phyloP scores from a whole-genome alignment of 495 filamentous ascomycete species.

The Chlorociboria aeruginascens region DNA sequence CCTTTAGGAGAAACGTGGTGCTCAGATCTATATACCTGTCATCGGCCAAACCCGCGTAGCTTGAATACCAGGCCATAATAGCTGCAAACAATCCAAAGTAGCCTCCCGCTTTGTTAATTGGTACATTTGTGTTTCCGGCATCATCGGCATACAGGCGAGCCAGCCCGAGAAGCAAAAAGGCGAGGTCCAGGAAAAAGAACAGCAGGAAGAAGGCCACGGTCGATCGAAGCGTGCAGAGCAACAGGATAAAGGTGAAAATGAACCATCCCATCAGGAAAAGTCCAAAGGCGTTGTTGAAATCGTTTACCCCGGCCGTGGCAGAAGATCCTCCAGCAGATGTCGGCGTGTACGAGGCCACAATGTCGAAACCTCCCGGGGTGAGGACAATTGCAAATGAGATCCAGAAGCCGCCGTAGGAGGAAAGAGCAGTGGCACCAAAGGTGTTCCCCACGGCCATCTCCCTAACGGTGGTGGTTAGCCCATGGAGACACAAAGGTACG shows the following conservation, averaged over 20 bases:
- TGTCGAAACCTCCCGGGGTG: conserved; percentile 65
- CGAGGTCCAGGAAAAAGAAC: conserved; percentile 87
- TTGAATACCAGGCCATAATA: conserved; percentile 95
- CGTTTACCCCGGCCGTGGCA: conserved; percentile 15
- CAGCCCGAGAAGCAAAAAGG: conserved; percentile 80
- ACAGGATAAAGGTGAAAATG: conserved; percentile 87
- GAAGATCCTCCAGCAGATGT: conserved; percentile 10
- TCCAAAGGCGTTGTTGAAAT: conserved; percentile 50
- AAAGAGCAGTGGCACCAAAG: conserved; percentile 92
- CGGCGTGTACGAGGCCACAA: conserved; percentile 35
- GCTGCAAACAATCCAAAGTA: conserved; percentile 74
- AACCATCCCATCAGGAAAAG: conserved; percentile 93
- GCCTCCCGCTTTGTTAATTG: conserved; percentile 66
- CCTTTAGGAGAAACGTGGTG: too few relatives aligned
- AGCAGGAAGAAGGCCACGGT: conserved; percentile 93
- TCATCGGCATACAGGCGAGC: conserved; percentile 46
- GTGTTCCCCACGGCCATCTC: conserved; percentile 98
- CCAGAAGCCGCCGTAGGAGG: conserved; percentile 98
- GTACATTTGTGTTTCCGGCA: conserved; percentile 30
- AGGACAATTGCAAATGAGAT: conserved; percentile 79
- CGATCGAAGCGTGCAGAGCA: conserved; percentile 83
- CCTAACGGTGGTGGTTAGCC: conserved; percentile 35
- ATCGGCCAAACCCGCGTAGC: conserved; percentile 89
- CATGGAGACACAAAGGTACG: too few relatives aligned
- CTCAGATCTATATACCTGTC: conserved; percentile 44